These are phyloP conservation scores for Phytophthora nicotianae DNA, from an alignment of 352 stramenopile genomes.

Conservation along the genomic window DNA sequence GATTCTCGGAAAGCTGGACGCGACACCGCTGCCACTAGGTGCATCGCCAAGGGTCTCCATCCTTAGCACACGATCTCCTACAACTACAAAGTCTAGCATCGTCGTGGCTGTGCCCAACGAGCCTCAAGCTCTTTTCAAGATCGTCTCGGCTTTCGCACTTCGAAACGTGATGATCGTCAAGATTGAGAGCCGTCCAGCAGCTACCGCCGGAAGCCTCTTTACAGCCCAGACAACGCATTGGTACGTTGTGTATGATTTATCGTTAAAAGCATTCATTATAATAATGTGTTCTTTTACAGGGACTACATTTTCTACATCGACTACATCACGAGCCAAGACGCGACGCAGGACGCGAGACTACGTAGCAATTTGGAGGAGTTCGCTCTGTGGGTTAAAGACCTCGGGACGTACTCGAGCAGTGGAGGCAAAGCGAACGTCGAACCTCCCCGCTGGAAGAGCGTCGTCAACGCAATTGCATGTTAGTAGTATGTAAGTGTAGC, in stretches of 20 bases:
- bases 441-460: slow-evolving; percentile 69
- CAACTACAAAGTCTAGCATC: slow-evolving; percentile 67
- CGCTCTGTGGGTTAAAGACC: slow-evolving; percentile 76
- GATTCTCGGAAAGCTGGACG: slow-evolving; percentile 67
- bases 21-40: slow-evolving; percentile 42
- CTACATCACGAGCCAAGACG: slow-evolving; percentile 60
- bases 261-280: neutral
- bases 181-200: slow-evolving; percentile 79
- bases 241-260: slow-evolving; percentile 25
- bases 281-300: slow-evolving; percentile 28
- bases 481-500: too few relatives aligned
- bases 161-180: slow-evolving; percentile 82
- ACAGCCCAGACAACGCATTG: slow-evolving; percentile 74
- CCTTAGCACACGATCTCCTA: slow-evolving; percentile 12
- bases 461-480: slow-evolving; percentile 66
- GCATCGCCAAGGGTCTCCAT: slow-evolving; percentile 9
- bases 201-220: slow-evolving; percentile 64
- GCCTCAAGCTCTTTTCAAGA: slow-evolving; percentile 74
- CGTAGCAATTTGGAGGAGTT: slow-evolving; percentile 75
- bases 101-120: slow-evolving; percentile 77
- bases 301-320: slow-evolving; percentile 87
- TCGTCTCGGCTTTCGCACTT: slow-evolving; percentile 78
- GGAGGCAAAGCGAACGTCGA: slow-evolving; percentile 65
- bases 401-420: slow-evolving; percentile 73
- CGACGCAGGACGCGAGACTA: slow-evolving; percentile 53